Evolutionary conservation across 1,284 basidiomycete species (phyloP).

Genomic region (Macrocystidia cucumis): DNA sequence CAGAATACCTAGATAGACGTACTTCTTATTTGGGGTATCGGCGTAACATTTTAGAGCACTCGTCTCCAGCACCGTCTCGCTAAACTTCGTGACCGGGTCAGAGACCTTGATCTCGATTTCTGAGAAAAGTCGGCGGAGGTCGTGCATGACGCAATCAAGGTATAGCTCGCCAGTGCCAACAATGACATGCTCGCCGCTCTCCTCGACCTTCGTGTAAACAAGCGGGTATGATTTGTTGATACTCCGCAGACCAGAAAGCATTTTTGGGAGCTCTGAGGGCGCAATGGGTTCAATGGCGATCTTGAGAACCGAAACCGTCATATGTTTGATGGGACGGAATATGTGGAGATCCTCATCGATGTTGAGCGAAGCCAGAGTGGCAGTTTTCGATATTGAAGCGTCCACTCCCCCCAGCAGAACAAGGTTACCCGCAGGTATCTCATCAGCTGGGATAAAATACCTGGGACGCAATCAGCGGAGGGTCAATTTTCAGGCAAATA

Average conservation of each 20-base stretch:
- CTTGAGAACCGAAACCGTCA: conserved; percentile 97
- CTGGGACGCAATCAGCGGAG: conserved; percentile 30
- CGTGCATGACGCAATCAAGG: conserved; percentile 96
- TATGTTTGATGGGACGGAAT: conserved; percentile 92
- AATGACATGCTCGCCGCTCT: conserved; percentile 95
- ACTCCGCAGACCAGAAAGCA: conserved; percentile 94
- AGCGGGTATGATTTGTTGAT: conserved; percentile 98
- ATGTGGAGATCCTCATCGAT: conserved; percentile 86
- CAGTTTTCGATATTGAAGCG: conserved; percentile 91
- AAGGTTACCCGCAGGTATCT: conserved; percentile 88
- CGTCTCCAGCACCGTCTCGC: conserved; percentile 98
- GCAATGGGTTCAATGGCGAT: conserved; percentile 97
- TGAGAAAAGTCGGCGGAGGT: conserved; percentile 85
- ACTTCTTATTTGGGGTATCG: conserved; percentile 99
- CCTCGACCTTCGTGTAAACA: conserved; percentile 93
- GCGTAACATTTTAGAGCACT: conserved; percentile 98
- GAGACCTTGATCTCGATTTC: conserved; percentile 99
- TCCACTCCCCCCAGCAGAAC: conserved; percentile 92
- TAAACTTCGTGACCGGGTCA: conserved; percentile 97
- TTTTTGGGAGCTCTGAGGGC: conserved; percentile 96
- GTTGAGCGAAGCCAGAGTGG: conserved; percentile 73
- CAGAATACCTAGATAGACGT: conserved; percentile 16
- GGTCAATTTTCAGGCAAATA: neutral
- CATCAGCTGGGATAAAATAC: conserved; percentile 86
- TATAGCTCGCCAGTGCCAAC: conserved; percentile 97